Base-by-base conservation (phyloP, 1,284 basidiomycete species). In the Rhodotorula glutinis region DNA sequence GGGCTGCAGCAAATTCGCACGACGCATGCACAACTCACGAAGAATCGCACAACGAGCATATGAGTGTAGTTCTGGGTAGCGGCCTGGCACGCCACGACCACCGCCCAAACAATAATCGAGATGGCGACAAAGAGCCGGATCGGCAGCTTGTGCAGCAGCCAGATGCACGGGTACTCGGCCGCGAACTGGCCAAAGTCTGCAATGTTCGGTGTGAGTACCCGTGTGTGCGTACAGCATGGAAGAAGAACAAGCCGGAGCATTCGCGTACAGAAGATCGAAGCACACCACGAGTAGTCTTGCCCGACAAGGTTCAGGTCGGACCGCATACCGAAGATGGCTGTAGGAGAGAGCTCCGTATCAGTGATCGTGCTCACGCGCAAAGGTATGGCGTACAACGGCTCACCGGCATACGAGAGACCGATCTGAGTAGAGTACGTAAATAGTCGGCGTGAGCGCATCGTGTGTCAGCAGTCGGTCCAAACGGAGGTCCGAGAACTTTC, bases 251-350 rank as follows among this genome's bases (percentile, higher is more conserved):
- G 10, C 8, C n/a, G 13, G 13, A 25, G 25, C 21, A 5, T 23
- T 4, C 23, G 43, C 47, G 38, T 4, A 60, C 33, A 73, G 54
- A 71, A 69, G 69, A 69, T 53, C 16, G 54, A 59, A 9, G 59
- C 40, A 27, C 52, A 30, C 30, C 52, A 60, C 2, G 53, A 52
- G 60, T 65, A 71, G 40, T 67, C 61, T n/a, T 57, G 61, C 8
- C 53, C 46, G 16, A 51, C 53, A 25, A 67, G 44, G 30, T 41
- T 43, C 10, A 62, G 47, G 43, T 69, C 64, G 33, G 53, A 47
- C 52, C 58, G 55, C 56, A 72, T 72, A 27, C 67, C 62, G 65
- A 73, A 72, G 57, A 73, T 62, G 8, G 72, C 67, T n/a, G 69
- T 61, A 40, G 25, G 25, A 30, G 14, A n/a, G n/a, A n/a, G n/a